A percentile compares a stretch with the other conserved stretches of the same genome.
These are phyloP conservation scores for Penicillium sp. DNA, from an alignment of 2,329 filamentous ascomycete species.

Conservation along the genomic window DNA sequence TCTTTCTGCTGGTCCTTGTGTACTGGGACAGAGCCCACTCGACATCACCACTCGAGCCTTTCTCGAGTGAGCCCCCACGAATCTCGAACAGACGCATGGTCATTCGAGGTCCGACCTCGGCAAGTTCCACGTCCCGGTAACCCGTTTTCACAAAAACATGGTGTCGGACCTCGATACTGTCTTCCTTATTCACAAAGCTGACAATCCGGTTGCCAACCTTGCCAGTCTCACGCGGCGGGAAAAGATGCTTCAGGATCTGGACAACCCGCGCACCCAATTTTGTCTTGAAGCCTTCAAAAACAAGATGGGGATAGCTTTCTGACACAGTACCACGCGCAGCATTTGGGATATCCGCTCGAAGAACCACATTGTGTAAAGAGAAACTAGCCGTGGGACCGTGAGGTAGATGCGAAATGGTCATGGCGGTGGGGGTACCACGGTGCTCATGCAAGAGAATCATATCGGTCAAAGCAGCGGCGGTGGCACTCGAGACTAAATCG, in stretches of 20 bases:
- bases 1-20: constrained; percentile 87
- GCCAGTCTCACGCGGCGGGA: constrained; percentile 78
- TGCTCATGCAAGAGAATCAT: constrained; percentile 87
- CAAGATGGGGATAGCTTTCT: constrained; percentile 87
- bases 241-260: constrained; percentile 88
- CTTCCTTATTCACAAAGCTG: constrained; percentile 88
- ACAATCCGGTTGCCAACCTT: constrained; percentile 86
- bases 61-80: constrained; percentile 81
- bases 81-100: constrained; percentile 97
- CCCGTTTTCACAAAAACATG: constrained; percentile 92
- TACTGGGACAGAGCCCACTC: constrained; percentile 97
- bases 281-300: constrained; percentile 90
- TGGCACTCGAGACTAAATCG: constrained; percentile 75
- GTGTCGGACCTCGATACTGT: constrained; percentile 81
- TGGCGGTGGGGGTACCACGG: constrained; percentile 80
- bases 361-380: constrained; percentile 83
- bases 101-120: constrained; percentile 89
- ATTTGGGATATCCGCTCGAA: constrained; percentile 89
- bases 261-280: constrained; percentile 74
- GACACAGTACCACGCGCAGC: constrained; percentile 78
- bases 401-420: constrained; percentile 81
- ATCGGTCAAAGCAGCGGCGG: constrained; percentile 73
- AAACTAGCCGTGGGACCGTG: constrained; percentile 85
- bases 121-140: constrained; percentile 80
- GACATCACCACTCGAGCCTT: constrained; percentile 80